Conservation (phyloP, 345 rosid genomes). For the Microcos paniculata region DNA sequence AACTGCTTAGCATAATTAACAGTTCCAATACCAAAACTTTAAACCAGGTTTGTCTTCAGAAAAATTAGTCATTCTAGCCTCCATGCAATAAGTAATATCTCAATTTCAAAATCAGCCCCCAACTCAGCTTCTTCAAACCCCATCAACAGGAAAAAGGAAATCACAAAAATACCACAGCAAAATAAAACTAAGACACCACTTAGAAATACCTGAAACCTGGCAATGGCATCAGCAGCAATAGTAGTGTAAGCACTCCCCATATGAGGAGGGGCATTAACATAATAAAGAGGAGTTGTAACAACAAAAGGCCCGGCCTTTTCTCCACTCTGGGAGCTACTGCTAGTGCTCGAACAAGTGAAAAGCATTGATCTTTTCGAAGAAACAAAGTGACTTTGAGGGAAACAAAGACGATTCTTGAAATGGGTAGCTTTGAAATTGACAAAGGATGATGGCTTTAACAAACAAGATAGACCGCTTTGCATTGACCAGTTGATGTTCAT, state of each 20-base stretch:
- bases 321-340: conserved; percentile 14
- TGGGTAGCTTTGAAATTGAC: conserved; percentile 36
- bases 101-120: not conserved
- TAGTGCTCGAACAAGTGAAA: conserved; percentile 43
- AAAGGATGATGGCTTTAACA: conserved; percentile 46
- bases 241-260: conserved; percentile 99
- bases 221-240: conserved; percentile 91
- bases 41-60: not conserved
- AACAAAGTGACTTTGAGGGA: conserved; percentile 35
- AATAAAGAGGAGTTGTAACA: conserved; percentile 93
- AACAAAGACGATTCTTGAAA: conserved; percentile 39
- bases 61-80: not conserved
- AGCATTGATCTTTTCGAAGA: conserved; percentile 41
- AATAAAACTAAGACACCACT: not conserved
- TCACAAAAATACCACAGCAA: not conserved
- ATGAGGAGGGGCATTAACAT: conserved; percentile 99
- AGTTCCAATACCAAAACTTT: not conserved
- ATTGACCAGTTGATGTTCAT: conserved; percentile 55
- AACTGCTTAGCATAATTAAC: not conserved
- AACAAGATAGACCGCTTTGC: conserved; percentile 46
- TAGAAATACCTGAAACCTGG: conserved; percentile 80
- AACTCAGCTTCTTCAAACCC: not conserved
- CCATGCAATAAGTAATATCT: not conserved
- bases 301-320: conserved; percentile 54
- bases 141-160: not conserved